Percentiles rank a stretch among this genome's conserved stretches.
Evolutionary conservation across 352 stramenopile genomes (phyloP).

Genomic region (Thalassiosira pacifica): DNA sequence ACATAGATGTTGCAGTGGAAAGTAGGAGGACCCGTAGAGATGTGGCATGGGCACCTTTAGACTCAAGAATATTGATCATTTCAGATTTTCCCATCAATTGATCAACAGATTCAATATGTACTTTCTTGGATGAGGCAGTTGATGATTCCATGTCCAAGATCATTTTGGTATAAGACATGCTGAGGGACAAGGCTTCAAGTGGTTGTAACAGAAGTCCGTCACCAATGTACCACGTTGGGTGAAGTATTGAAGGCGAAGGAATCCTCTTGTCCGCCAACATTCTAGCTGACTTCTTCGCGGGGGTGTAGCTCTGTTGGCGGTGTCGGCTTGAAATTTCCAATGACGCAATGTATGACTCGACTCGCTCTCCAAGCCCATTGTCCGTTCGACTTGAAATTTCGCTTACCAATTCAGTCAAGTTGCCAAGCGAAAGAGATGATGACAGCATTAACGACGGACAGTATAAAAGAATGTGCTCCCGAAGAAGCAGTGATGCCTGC

Average conservation of each 20-base stretch:
- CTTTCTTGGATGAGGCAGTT: conserved; percentile 37
- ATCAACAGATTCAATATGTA: background rate
- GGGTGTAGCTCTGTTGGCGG: conserved; percentile 20
- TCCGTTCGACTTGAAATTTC: conserved; percentile 77
- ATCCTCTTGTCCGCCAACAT: conserved; percentile 36
- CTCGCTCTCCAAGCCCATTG: conserved; percentile 75
- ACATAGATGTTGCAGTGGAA: conserved; percentile 48
- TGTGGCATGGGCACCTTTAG: conserved; percentile 70
- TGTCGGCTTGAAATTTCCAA: conserved; percentile 45
- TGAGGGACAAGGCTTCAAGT: conserved; percentile 61
- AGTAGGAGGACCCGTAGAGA: conserved; percentile 72
- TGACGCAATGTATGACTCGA: conserved; percentile 69
- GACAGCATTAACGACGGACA: conserved; percentile 56
- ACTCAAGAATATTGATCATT: conserved; percentile 59
- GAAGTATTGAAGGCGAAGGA: conserved; percentile 55
- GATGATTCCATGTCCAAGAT: conserved; percentile 65
- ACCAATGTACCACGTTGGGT: conserved; percentile 84
- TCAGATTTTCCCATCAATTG: conserved; percentile 45
- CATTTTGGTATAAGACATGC: conserved; percentile 73
- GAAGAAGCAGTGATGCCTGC: conserved; percentile 69
- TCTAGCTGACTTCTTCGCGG: background rate
- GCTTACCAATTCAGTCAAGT: conserved; percentile 74
- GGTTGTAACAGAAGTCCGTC: conserved; percentile 84
- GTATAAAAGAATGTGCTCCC: conserved; percentile 68
- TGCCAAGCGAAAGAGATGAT: conserved; percentile 56